Evolutionary conservation across 225 moss, liverwort and hornwort genomes (phyloP), one percentile per base, ranked within the genome.

Genomic region (Physcomitrium patens): DNA sequence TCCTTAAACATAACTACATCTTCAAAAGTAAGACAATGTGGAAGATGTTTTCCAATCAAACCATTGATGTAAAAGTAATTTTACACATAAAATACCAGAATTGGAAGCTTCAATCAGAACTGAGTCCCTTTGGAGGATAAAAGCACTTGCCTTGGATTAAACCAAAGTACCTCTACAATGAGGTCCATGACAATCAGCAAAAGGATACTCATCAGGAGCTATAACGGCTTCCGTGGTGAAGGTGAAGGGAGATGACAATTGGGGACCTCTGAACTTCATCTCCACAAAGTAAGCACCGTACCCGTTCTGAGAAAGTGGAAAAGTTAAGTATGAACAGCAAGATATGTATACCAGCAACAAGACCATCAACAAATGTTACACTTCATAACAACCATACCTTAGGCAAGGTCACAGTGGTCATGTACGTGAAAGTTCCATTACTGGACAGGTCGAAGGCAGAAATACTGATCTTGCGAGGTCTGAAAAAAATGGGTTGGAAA

Each of bases 251-350:
- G 75, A 81, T 10, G 72, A 73, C 18, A 17, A 51, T 70, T 83
- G 87, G 8, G 94, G 91, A 72, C 97, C 94, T 23, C 71, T 72
- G 81, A 94, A 99, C 70, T 82, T 83, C 82, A 99, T 78, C 87
- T 94, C 94, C 83, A 93, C 94, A 72, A 84, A 99, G 82, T 93
- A 99, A 37, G 97, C 94, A 73, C 94, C 94, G 71, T 84, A 99
- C 7, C 94, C 90, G 70, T 91, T 89, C 94, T 96, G 90, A 0
- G 66, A 76, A 79, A 67, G 16, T 27, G 23, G 7, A 31, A 31
- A 31, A 55, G 19, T 24, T 24, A 12, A 17, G 51, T 79, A 23
- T 76, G 82, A 68, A 27, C 5, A 31, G 3, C 2, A 68, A 50
- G n/a, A 49, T 20, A 37, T 41, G 46, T 5, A 31, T 31, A 2